Conservation (phyloP, 2,329 filamentous ascomycete species). For the Elsinoe batatas region DNA sequence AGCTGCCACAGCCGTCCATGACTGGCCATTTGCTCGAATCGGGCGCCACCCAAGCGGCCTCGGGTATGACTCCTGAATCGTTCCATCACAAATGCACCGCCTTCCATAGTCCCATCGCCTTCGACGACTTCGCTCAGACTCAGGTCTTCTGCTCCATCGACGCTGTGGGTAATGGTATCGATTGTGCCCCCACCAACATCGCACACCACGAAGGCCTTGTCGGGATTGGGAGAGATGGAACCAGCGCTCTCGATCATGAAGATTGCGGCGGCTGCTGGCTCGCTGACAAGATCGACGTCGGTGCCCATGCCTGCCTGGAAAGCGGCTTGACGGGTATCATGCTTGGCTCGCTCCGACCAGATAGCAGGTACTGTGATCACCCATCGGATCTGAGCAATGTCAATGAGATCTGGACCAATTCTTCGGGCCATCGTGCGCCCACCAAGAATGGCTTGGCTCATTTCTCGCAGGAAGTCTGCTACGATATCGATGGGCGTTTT, state of each 20-base stretch:
- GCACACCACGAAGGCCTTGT: conserved; percentile 50
- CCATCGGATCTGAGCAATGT: conserved; percentile 59
- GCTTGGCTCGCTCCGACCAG: conserved; percentile 79
- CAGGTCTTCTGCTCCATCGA: conserved; percentile 41
- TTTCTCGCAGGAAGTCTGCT: conserved; percentile 66
- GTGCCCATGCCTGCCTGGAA: conserved; percentile 69
- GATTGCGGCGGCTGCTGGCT: conserved; percentile 39
- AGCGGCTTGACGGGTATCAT: conserved; percentile 67
- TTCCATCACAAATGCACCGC: conserved; percentile 71
- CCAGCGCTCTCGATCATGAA: conserved; percentile 73
- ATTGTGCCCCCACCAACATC: conserved; percentile 52
- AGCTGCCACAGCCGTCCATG: conserved; percentile 67
- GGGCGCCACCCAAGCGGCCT: conserved; percentile 17
- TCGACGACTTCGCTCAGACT: conserved; percentile 70
- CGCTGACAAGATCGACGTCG: conserved; percentile 68
- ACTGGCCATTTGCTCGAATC: conserved; percentile 68
- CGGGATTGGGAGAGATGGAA: conserved; percentile 60
- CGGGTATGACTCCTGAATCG: conserved; percentile 63
- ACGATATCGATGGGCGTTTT: conserved; percentile 73
- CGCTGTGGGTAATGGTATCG: conserved; percentile 69
- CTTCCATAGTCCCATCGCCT: conserved; percentile 69
- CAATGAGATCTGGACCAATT: conserved; percentile 34
- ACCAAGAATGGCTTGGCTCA: conserved; percentile 70
- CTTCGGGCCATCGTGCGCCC: conserved; percentile 55
- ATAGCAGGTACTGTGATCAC: conserved; percentile 74